Conservation (phyloP, 2,329 filamentous ascomycete genomes). For the Myotisia sp. region DNA sequence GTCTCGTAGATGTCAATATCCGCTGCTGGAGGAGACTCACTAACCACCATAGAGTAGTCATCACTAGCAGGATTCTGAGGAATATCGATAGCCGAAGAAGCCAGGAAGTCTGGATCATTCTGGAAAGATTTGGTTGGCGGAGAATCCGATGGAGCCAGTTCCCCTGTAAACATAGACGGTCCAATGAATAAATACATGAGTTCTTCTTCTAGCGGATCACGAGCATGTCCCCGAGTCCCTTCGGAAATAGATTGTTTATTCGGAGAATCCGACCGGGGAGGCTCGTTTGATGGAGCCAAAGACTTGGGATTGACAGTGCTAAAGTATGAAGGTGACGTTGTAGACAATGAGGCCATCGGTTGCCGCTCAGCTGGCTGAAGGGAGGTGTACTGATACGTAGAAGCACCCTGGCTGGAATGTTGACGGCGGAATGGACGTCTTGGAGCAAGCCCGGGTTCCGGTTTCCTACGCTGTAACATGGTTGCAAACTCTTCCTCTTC, state of each 20-base stretch:
- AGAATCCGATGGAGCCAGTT: slow-evolving; percentile 32
- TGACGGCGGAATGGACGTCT: background rate
- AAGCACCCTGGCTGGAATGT: slow-evolving; percentile 14
- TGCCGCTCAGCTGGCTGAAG: background rate
- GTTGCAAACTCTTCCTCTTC: slow-evolving; percentile 24
- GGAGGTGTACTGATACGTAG: slow-evolving; percentile 16
- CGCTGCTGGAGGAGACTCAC: slow-evolving; percentile 70
- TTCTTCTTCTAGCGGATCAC: slow-evolving; percentile 50
- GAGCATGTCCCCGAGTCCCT: slow-evolving; percentile 46
- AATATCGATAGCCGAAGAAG: background rate
- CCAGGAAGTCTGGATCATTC: slow-evolving; percentile 4
- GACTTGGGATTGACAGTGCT: background rate
- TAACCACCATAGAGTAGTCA: slow-evolving; percentile 8
- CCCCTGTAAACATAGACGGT: slow-evolving; percentile 34
- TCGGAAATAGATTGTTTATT: slow-evolving; percentile 26
- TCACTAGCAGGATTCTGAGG: slow-evolving; percentile 1
- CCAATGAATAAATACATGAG: slow-evolving; percentile 65
- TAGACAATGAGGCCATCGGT: background rate
- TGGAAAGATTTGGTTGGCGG: background rate
- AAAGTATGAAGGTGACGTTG: background rate
- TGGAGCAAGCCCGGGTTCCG: slow-evolving; percentile 1
- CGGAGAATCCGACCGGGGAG: slow-evolving; percentile 18
- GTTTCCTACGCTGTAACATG: slow-evolving; percentile 2
- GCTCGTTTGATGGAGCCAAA: slow-evolving; percentile 4
- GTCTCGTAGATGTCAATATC: slow-evolving; percentile 81